Conservation (phyloP, 2,329 filamentous ascomycete genomes). For the Beauveria sp. region DNA sequence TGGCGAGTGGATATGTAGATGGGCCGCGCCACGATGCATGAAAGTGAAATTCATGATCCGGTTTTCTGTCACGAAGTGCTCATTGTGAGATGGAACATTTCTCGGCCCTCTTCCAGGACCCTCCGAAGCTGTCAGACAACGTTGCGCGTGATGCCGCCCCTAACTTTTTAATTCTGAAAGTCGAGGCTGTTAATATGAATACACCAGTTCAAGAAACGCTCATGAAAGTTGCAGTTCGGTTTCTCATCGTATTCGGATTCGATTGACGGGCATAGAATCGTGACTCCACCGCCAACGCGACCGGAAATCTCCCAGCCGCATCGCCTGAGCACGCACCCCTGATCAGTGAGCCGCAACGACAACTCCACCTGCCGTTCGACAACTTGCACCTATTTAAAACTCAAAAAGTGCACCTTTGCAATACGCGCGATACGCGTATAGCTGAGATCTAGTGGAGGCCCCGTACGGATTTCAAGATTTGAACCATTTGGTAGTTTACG, state of each 20-base stretch:
- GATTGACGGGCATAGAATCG: background rate
- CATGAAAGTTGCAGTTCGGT: too few species aligned
- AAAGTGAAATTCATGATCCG: too few species aligned
- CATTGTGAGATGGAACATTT: background rate
- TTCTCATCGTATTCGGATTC: too few species aligned
- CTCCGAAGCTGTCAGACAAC: too few species aligned
- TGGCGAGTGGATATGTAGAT: background rate
- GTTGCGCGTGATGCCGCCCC: too few species aligned
- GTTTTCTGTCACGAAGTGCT: background rate
- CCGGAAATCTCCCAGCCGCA: conserved; percentile 5
- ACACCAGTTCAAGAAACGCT: too few species aligned
- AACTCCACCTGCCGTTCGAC: background rate
- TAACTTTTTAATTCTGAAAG: too few species aligned
- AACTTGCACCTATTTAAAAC: background rate
- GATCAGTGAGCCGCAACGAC: background rate
- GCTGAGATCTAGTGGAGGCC: background rate
- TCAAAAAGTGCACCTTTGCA: background rate
- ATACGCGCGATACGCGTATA: conserved; percentile 1
- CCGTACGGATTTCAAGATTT: background rate
- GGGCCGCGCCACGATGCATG: too few species aligned
- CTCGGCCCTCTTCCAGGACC: too few species aligned
- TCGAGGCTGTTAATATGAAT: too few species aligned
- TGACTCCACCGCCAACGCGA: conserved; percentile 3
- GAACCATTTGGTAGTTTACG: background rate
- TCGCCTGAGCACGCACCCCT: background rate